A percentile compares a stretch with the other conserved stretches of the same genome.
These are phyloP conservation scores for Yamadazyma philogaea DNA, from an alignment of 805 yeast species.

Conservation along the genomic window DNA sequence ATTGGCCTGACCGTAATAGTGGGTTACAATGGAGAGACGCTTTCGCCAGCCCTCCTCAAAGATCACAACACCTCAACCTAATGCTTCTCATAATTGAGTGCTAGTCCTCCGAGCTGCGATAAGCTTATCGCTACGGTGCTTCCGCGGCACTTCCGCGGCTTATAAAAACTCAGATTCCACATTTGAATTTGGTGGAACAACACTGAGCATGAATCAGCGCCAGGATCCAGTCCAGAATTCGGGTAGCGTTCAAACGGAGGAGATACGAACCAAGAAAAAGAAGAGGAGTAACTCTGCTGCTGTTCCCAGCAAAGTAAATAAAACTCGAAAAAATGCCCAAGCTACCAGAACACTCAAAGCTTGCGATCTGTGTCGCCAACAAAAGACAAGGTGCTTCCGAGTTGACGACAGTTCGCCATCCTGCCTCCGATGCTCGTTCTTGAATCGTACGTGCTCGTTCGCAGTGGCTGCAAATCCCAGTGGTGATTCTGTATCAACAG, in stretches of 20 bases:
- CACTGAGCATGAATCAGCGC: neutral
- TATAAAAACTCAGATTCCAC: too few species aligned
- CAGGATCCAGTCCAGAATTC: neutral
- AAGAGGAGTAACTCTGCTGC: neutral
- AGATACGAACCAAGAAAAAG: neutral
- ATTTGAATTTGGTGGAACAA: too few species aligned
- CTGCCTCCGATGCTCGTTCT: conserved; percentile 58
- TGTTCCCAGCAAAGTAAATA: conserved; percentile 2
- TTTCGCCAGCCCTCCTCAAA: neutral
- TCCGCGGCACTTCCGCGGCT: neutral
- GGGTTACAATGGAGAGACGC: too few species aligned
- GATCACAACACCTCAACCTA: too few species aligned
- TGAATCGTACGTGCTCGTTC: conserved; percentile 53
- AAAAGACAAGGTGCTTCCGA: conserved; percentile 62
- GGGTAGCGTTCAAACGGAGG: neutral
- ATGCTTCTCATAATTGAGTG: too few species aligned
- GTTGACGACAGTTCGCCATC: conserved; percentile 42
- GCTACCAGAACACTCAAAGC: conserved; percentile 49
- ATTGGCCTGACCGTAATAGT: too few species aligned
- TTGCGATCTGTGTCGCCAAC: conserved; percentile 53
- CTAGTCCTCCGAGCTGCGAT: too few species aligned
- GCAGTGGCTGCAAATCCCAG: conserved; percentile 16
- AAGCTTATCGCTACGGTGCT: conserved; percentile 1
- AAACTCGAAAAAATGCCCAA: conserved; percentile 21
- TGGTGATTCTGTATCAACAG: neutral